Base-by-base conservation (phyloP, 2,329 filamentous ascomycete species). In the Aspergillus fructus region DNA sequence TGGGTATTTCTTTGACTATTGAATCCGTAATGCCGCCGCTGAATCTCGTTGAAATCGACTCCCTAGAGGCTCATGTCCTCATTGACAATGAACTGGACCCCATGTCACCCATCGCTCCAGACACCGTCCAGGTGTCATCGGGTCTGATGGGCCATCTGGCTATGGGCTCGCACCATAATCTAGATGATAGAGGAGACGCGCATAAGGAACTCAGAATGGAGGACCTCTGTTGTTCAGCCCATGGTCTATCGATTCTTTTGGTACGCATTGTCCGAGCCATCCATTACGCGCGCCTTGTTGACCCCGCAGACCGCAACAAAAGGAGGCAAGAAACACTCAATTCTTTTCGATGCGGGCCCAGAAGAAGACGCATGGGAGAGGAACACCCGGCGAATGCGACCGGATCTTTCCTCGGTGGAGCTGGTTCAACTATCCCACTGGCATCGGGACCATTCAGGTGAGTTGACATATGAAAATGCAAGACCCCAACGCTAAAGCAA, bases 1-100 rank as follows among this genome's bases (percentile, higher is more conserved):
- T 30, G 27, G 27, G 27, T 30, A 30, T 30, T 30, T 30, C 27
- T 30, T 11, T 11, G 9, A 1, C 5, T 24, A n/a, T n/a, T 21
- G 9, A 33, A 3, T 51, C 46, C 52, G 50, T 49, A 3, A 59
- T 59, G 57, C 41, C 65, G 2, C 19, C 40, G 4, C 21, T 66
- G 11, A 54, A 61, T 39, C 64, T 77, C 41, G 68, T 71, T 48
- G 76, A 78, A 60, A 60, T 81, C n/a, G 79, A 81, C 65, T 67
- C 70, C 5, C 71, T 83, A 27, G 79, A 82, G 34, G 77, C 81
- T 23, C 67, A 74, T 5, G 75, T 83, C 33, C 78, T 85, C 56
- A 76, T 85, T 56, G 79, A 83, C 66, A 81, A 85, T 70, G 82
- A 84, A 59, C 71, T 83, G 42, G 81, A 85, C 61, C 76, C 79